Conservation (phyloP, 129 eudicot species). For the Saussurea involucrata region DNA sequence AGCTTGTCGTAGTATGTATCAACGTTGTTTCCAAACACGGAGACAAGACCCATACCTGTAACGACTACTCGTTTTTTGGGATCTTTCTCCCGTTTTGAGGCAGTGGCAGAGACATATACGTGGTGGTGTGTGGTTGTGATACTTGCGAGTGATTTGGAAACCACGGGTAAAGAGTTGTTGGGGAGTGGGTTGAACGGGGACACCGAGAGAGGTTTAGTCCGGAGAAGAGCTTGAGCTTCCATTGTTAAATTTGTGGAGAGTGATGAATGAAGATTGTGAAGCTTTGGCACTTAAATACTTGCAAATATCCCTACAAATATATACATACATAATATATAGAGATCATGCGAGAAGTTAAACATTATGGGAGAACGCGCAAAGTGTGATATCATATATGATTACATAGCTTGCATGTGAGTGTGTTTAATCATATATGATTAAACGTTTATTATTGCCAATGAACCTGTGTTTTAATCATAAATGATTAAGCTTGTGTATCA, state of each 20-base stretch:
- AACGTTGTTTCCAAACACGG: slow-evolving; percentile 77
- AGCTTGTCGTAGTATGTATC: slow-evolving; percentile 65
- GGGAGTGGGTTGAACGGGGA: slow-evolving; percentile 24
- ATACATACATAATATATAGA: too few species aligned
- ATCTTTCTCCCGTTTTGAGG: slow-evolving; percentile 68
- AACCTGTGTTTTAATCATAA: too few species aligned
- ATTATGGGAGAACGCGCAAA: too few species aligned
- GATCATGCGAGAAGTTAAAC: too few species aligned
- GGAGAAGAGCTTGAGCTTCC: slow-evolving; percentile 44
- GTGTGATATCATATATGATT: too few species aligned
- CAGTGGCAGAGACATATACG: slow-evolving; percentile 11
- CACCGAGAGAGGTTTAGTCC: slow-evolving; percentile 14
- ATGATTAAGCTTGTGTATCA: too few species aligned
- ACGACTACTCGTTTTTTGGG: slow-evolving; percentile 76
- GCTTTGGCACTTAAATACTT: neutral
- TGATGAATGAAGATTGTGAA: neutral
- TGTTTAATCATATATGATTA: too few species aligned
- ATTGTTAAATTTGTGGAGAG: slow-evolving; percentile 19
- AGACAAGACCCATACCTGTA: slow-evolving; percentile 86
- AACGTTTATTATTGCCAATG: too few species aligned
- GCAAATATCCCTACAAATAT: too few species aligned
- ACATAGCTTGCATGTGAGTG: too few species aligned
- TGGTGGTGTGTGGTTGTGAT: slow-evolving; percentile 3
- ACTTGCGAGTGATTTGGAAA: neutral
- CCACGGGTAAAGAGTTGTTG: neutral